Evolutionary conservation across 495 filamentous ascomycete genomes (phyloP), one percentile per base, ranked within the genome.

Genomic region (Cenococcum geophilum): DNA sequence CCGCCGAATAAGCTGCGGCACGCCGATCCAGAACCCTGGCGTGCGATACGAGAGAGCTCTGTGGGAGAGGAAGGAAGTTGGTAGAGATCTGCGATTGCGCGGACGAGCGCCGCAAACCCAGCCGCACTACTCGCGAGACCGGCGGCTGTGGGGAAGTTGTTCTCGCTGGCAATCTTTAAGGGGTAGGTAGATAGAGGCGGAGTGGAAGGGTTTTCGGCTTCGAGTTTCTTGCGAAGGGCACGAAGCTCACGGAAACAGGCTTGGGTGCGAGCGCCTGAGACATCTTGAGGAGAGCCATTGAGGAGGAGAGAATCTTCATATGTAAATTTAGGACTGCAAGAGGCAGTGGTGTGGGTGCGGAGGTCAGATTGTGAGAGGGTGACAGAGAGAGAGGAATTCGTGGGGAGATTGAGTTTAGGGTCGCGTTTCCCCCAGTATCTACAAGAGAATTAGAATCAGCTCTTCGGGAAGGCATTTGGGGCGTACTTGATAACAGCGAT

Each of bases 361-460:
- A 98, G 86, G 70, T 97, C 93, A 69, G 81, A 78, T 77, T 97
- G 95, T 57, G 91, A 93, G 69, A 98, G 87, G 45, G 93, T 98
- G 42, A 98, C 89, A 52, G 88, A 92, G 71, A 98, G 86, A 59
- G 93, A 98, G 56, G 89, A 93, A 78, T 98, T 97, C 66, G 95
- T 97, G 37, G 93, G 95, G 65, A 97, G 86, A 74, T 99, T 97
- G 59, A 97, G 83, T 65, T 85, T 87, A 18, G 88, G 73, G 76
- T 97, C 90, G 48, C 93, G 89, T 76, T 97, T 97, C 62, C 93
- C 93, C 93, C 93, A 98, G 80, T 98, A 98, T 75, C 89, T 95
- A 68, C 34, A 32, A 56, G 36, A n/a, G 35, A 43, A 5, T 55
- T 52, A 52, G 49, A 27, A 18, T 32, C 20, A 27, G 66, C 79